Evolutionary conservation across 2,329 filamentous ascomycete species (phyloP), one percentile per base, ranked within the genome.

Genomic region (Monilinia fructigena): DNA sequence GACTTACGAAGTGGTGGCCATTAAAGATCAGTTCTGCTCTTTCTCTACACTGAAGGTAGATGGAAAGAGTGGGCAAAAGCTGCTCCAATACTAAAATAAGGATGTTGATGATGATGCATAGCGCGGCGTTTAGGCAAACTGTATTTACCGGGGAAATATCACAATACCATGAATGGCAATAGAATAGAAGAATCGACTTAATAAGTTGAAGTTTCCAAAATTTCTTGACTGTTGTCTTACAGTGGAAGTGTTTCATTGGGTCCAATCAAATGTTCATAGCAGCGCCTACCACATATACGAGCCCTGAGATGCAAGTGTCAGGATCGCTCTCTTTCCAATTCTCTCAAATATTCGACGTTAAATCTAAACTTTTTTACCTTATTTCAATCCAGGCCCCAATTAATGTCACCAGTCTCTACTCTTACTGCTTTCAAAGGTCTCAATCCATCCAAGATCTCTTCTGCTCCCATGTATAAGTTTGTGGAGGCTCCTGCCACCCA

Each of bases 1-100:
- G 60, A 97, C 93, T 71, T 99, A 99, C 76, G 95, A 99, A 80
- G 94, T 99, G 23, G 91, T 98, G 40, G 89, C 92, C 14, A 97
- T 99, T 79, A 96, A 96, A 82, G 95, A 99, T 79, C 87, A 87
- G 74, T 96, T 86, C 80, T 99, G 95, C 77, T 89, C 92, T 35
- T 97, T 96, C 78, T 91, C 91, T 55, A 94, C 88, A 68, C 85
- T 89, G 75, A 84, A 86, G 70, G 79, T 82, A 50, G 78, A 82
- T 65, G 81, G 81, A 62, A 83, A 81, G 70, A 73, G 74, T 47
- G 81, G 79, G 70, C 80, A 82, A 55, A 76, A 75, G 66, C 68
- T 74, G 12, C 67, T 74, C 31, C 71, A 75, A 63, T 74, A 72
- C 47, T 74, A 69, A 59, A 42, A 26, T 55, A 65, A 63, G 60